Evolutionary conservation across 345 rosid genomes (phyloP), one percentile per base, ranked within the genome.

Genomic region (Heritiera littoralis): DNA sequence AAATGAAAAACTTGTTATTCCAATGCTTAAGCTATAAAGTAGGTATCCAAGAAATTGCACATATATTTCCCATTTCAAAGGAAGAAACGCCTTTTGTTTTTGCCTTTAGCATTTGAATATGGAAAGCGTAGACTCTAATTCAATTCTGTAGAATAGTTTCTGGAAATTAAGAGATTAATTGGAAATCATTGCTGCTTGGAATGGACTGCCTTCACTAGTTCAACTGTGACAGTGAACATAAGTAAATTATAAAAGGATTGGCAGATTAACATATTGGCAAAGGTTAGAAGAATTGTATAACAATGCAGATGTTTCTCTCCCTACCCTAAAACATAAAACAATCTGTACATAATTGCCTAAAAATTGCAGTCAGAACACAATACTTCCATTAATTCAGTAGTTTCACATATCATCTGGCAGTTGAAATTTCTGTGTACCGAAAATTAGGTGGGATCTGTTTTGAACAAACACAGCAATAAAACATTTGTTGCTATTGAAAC

Each of bases 381-480:
- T 32, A 13, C 55, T 28, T 76, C 48, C 48, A 8, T 52, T 18
- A 66, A 63, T 45, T 52, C 82, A 52, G 78, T 51, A 38, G 38
- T 78, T 64, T 92, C 87, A 91, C 66, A 93, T 68, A 55, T 81
- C 79, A 66, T 88, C 86, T 14, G 95, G 94, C 76, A 95, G 77
- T 71, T 84, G 85, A 81, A 92, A 82, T 80, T 75, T 87, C 86
- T 91, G 97, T 0, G 95, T 86, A 71, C 98, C 92, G 81, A 91
- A 87, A 79, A 95, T 90, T 49, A 90, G 92, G 78, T 90, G 86
- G 20, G 92, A 83, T 30, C 43, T 84, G 91, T 86, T 89, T 76
- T 92, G 90, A 76, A 90, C 85, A 79, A 95, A 93, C 79, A 95
- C 86, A 23, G 80, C 89, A 49, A 92, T 46, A 10, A 93, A 92